Conservation (phyloP, 805 yeast genomes). For the Phaffomyces antillensis region DNA sequence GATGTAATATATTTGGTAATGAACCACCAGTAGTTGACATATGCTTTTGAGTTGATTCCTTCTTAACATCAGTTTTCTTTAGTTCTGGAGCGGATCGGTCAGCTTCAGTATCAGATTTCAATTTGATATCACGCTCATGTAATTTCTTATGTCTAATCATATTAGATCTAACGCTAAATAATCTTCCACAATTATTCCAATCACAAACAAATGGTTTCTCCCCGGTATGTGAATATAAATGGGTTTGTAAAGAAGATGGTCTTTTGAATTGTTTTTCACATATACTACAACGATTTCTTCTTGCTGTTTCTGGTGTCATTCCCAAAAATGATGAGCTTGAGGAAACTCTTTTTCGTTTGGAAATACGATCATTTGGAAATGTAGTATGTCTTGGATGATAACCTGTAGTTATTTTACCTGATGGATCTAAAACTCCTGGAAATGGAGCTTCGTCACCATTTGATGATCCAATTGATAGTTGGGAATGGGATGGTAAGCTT, state of each 20-base stretch:
- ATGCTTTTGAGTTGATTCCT: background rate
- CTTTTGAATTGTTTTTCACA: constrained; percentile 76
- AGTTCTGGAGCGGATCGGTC: background rate
- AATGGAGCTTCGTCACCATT: constrained; percentile 16
- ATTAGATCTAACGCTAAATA: constrained; percentile 72
- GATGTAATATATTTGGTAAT: constrained; percentile 4
- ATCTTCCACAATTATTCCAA: constrained; percentile 59
- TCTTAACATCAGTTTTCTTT: background rate
- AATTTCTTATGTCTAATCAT: constrained; percentile 73
- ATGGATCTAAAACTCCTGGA: constrained; percentile 19
- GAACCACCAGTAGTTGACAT: background rate
- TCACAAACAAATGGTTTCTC: constrained; percentile 63
- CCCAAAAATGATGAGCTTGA: constrained; percentile 19
- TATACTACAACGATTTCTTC: constrained; percentile 39
- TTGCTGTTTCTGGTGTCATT: constrained; percentile 39
- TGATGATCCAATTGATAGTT: background rate
- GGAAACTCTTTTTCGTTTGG: constrained; percentile 8
- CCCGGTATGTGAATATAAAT: constrained; percentile 75
- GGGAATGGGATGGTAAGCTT: background rate
- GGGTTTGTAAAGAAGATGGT: constrained; percentile 77
- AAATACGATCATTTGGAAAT: constrained; percentile 9
- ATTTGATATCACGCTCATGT: constrained; percentile 35
- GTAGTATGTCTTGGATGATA: constrained; percentile 16
- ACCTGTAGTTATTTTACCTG: background rate
- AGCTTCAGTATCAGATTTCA: background rate